These are phyloP conservation scores for Aspergillus haitiensis DNA, from an alignment of 495 filamentous ascomycete species.

Conservation along the genomic window DNA sequence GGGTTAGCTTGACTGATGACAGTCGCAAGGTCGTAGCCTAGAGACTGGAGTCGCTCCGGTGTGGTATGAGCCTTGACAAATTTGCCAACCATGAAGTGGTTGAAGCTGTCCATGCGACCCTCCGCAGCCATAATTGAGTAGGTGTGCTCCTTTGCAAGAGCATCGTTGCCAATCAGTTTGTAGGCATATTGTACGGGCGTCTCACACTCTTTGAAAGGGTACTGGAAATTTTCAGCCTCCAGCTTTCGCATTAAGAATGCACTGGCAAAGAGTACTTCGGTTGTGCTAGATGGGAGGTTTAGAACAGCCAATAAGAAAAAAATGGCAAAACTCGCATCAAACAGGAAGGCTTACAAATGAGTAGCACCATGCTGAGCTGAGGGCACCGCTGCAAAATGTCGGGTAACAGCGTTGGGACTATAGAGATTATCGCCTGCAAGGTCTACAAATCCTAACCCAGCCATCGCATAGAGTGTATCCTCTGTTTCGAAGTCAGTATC, in stretches of 20 bases:
- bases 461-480: conserved; percentile 41
- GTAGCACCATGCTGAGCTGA: conserved; percentile 41
- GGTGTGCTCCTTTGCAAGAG: conserved; percentile 34
- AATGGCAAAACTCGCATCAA: not conserved
- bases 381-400: conserved; percentile 35
- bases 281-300: conserved; percentile 26
- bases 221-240: conserved; percentile 34
- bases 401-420: conserved; percentile 36
- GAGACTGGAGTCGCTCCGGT: conserved; percentile 28
- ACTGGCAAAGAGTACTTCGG: conserved; percentile 37
- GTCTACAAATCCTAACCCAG: conserved; percentile 37
- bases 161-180: conserved; percentile 32
- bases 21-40: conserved; percentile 34
- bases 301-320: not conserved
- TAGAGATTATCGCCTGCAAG: conserved; percentile 30
- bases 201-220: conserved; percentile 37
- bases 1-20: conserved; percentile 9
- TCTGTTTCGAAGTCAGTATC: conserved; percentile 19
- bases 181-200: conserved; percentile 41
- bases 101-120: conserved; percentile 45
- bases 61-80: conserved; percentile 36
- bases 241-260: conserved; percentile 42
- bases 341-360: conserved; percentile 33
- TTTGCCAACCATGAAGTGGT: conserved; percentile 44
- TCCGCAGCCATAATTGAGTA: conserved; percentile 42